Conservation (phyloP, 1,139 yeast genomes). For the Blastobotrys persicus region DNA sequence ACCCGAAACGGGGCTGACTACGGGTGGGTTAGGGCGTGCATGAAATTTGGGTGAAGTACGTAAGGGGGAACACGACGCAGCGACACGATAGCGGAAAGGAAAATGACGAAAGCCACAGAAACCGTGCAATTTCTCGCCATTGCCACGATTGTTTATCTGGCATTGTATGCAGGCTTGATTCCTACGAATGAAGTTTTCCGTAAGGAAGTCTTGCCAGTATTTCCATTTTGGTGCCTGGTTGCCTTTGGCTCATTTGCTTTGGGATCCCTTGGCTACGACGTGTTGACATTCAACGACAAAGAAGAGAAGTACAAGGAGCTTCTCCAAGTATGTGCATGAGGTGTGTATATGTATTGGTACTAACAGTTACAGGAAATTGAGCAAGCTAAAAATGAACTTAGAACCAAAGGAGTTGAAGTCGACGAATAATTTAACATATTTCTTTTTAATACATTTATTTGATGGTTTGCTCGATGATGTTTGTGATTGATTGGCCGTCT, state of each 20-base stretch:
- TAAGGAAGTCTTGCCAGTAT: constrained; percentile 58
- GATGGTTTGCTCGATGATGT: constrained; percentile 7
- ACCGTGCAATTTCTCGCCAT: constrained; percentile 49
- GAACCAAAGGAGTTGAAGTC: constrained; percentile 52
- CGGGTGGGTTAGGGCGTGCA: not conserved
- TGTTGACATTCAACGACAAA: constrained; percentile 69
- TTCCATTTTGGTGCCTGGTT: constrained; percentile 73
- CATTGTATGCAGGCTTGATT: constrained; percentile 51
- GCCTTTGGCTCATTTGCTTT: constrained; percentile 72
- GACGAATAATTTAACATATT: constrained; percentile 10
- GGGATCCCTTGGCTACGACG: constrained; percentile 69
- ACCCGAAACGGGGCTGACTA: too few relatives aligned
- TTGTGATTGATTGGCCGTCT: too few relatives aligned
- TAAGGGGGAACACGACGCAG: not conserved
- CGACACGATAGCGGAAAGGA: constrained; percentile 7
- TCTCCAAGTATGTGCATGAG: constrained; percentile 36
- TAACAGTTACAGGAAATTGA: constrained; percentile 48
- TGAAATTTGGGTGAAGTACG: not conserved
- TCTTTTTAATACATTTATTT: not conserved
- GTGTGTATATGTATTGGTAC: not conserved
- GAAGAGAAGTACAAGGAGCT: constrained; percentile 66
- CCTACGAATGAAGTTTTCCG: constrained; percentile 54
- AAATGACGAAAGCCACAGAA: constrained; percentile 71
- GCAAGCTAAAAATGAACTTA: constrained; percentile 62
- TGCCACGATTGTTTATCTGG: constrained; percentile 52